These are phyloP conservation scores for Wickerhamiella allomyrinae DNA, from an alignment of 805 yeast genomes.

Conservation along the genomic window DNA sequence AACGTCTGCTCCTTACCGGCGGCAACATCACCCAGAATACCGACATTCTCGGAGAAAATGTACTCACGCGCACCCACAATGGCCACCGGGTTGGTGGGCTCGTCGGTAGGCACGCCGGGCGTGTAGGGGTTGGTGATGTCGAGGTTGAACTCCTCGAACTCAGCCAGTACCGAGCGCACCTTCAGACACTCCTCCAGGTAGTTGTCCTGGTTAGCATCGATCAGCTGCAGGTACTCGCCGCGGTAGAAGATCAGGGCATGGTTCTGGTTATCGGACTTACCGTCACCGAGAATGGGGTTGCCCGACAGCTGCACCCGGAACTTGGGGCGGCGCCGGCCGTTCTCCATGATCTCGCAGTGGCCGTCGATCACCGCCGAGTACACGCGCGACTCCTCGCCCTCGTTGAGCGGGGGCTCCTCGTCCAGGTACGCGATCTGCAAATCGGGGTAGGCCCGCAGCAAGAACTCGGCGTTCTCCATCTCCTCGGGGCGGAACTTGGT, in stretches of 20 bases:
- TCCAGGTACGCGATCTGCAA: slow-evolving; percentile 76
- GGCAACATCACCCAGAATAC: slow-evolving; percentile 88
- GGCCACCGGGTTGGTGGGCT: slow-evolving; percentile 49
- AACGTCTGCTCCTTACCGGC: slow-evolving; percentile 97
- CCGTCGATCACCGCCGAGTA: slow-evolving; percentile 64
- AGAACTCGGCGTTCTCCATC: slow-evolving; percentile 46
- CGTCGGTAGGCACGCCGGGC: slow-evolving; percentile 35
- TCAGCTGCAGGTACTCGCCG: slow-evolving; percentile 88
- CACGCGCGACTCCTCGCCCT: slow-evolving; percentile 33
- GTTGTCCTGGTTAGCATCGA: slow-evolving; percentile 94
- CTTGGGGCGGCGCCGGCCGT: slow-evolving; percentile 45
- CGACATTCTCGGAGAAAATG: slow-evolving; percentile 84
- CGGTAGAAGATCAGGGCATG: slow-evolving; percentile 74
- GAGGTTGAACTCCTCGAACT: slow-evolving; percentile 67
- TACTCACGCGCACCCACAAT: slow-evolving; percentile 92
- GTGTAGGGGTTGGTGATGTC: slow-evolving; percentile 38
- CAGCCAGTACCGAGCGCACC: slow-evolving; percentile 74
- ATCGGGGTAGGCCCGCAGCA: slow-evolving; percentile 63
- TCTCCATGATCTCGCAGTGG: slow-evolving; percentile 38
- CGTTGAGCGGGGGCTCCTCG: slow-evolving; percentile 53
- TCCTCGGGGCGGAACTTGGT: slow-evolving; percentile 53
- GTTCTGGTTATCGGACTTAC: slow-evolving; percentile 91
- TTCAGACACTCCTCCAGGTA: slow-evolving; percentile 88
- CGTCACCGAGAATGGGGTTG: slow-evolving; percentile 91
- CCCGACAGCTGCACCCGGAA: slow-evolving; percentile 71